Conservation (phyloP, 257 asterid species). For the Capsicum pubescens region DNA sequence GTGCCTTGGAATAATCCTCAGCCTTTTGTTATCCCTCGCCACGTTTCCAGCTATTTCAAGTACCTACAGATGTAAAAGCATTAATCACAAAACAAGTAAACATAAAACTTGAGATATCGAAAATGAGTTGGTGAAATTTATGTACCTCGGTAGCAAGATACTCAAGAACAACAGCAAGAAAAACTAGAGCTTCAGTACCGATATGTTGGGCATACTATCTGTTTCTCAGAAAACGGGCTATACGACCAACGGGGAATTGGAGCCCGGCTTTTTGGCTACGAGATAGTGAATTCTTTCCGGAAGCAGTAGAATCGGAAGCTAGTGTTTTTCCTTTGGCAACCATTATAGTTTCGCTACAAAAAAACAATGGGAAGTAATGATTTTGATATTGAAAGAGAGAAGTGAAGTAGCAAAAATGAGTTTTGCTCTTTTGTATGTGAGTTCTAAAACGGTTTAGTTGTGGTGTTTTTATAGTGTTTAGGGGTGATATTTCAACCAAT, state of each 20-base stretch:
- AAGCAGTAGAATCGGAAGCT: slow-evolving; percentile 35
- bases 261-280: slow-evolving; percentile 47
- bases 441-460: not conserved
- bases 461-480: slow-evolving; percentile 45
- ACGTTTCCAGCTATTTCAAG: slow-evolving; percentile 36
- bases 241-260: not conserved
- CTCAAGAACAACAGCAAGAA: not conserved
- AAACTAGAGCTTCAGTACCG: not conserved
- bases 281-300: slow-evolving; percentile 25
- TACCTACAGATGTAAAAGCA: slow-evolving; percentile 45
- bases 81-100: not conserved
- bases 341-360: not conserved
- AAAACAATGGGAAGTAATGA: not conserved
- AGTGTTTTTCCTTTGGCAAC: not conserved
- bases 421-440: not conserved
- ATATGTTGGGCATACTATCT: not conserved
- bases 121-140: not conserved
- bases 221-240: not conserved
- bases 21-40: not conserved
- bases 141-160: slow-evolving; percentile 31
- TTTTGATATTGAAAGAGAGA: too few relatives aligned
- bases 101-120: not conserved
- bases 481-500: slow-evolving; percentile 40
- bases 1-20: not conserved
- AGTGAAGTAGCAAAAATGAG: not conserved